phyloP scores from a whole-genome alignment of 2,329 filamentous ascomycete species.

The Gnomoniopsis sp. region DNA sequence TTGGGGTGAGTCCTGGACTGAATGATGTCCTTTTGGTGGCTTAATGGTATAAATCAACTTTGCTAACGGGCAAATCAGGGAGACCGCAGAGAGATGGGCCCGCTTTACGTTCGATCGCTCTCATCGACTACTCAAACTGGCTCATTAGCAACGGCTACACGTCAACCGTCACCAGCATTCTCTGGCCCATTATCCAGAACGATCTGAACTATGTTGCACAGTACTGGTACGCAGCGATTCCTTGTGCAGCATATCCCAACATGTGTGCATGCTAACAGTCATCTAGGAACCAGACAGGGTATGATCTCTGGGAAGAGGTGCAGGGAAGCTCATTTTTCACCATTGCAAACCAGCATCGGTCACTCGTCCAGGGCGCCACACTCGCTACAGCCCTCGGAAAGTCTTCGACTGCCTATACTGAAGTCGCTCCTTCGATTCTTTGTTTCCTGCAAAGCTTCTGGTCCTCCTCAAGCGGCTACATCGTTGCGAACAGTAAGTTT shows the following conservation, averaged over 20 bases:
- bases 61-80: conserved; percentile 31
- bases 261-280: not conserved
- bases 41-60: not conserved
- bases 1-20: conserved; percentile 53
- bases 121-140: conserved; percentile 72
- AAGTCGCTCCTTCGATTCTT: conserved; percentile 65
- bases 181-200: conserved; percentile 74
- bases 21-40: not conserved
- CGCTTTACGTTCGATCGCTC: conserved; percentile 68
- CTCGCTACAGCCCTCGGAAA: conserved; percentile 63
- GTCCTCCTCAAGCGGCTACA: conserved; percentile 56
- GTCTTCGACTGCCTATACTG: conserved; percentile 57
- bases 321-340: conserved; percentile 78
- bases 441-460: conserved; percentile 76
- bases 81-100: conserved; percentile 79
- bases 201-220: conserved; percentile 73
- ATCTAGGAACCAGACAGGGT: conserved; percentile 54
- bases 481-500: conserved; percentile 59
- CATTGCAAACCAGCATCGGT: conserved; percentile 64
- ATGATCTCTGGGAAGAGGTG: conserved; percentile 83
- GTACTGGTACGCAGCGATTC: conserved; percentile 52
- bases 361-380: conserved; percentile 63
- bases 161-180: conserved; percentile 47
- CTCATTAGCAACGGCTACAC: conserved; percentile 64
- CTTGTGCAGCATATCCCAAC: not conserved